These are phyloP conservation scores for Globisporangium takayamanum DNA, from an alignment of 352 stramenopile genomes.

Conservation along the genomic window DNA sequence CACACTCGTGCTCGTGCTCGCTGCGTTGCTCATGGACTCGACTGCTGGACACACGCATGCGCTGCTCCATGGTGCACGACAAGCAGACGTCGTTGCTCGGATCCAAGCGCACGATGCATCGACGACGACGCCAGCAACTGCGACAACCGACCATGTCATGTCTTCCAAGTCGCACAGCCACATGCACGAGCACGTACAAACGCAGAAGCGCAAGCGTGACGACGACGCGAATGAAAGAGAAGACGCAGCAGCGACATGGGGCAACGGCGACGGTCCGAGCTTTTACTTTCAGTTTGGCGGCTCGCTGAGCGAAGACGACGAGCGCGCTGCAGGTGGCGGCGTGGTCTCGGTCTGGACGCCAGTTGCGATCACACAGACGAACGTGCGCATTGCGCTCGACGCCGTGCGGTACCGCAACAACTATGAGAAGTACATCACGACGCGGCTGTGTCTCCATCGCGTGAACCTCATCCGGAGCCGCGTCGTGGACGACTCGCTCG, in stretches of 20 bases:
- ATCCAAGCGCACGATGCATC: neutral
- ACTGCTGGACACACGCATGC: neutral
- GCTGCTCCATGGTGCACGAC: neutral
- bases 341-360: slow-evolving; percentile 16
- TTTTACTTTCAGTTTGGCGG: slow-evolving; percentile 4
- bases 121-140: neutral
- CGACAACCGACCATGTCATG: neutral
- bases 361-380: slow-evolving; percentile 15
- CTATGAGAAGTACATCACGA: slow-evolving; percentile 25
- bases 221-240: neutral
- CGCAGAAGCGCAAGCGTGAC: neutral
- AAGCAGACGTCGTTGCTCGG: neutral
- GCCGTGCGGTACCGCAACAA: slow-evolving; percentile 34
- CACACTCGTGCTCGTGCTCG: neutral
- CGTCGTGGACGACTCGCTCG: slow-evolving; percentile 10
- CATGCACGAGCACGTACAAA: neutral
- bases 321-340: neutral
- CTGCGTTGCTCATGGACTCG: neutral
- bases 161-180: neutral
- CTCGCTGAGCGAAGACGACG: neutral
- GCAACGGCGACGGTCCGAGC: neutral
- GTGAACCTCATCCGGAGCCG: slow-evolving; percentile 27
- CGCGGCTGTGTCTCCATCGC: slow-evolving; percentile 34
- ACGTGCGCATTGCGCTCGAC: slow-evolving; percentile 24
- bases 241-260: neutral